Evolutionary conservation across 495 filamentous ascomycete species (phyloP).

Genomic region (Hypoxylon fragiforme): DNA sequence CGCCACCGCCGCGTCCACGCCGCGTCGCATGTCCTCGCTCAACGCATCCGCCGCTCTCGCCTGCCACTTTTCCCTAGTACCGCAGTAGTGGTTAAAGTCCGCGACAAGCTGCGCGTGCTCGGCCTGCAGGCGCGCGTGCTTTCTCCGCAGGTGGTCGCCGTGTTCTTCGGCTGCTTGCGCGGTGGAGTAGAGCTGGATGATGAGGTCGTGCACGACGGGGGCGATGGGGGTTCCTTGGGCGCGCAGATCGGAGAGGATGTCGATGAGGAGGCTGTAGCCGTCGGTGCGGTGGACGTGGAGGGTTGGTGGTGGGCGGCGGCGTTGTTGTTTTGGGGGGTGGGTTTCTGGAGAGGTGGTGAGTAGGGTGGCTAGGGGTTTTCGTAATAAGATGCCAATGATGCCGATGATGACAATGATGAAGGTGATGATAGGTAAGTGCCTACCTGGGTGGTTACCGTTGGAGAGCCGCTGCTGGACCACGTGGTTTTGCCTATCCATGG

Average conservation of each 20-base stretch:
- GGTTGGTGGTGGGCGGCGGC: not conserved
- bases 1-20: not conserved
- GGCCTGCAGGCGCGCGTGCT: slow-evolving; percentile 5
- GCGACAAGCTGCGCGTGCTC: not conserved
- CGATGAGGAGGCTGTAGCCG: slow-evolving; percentile 45
- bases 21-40: not conserved
- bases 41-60: not conserved
- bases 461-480: no score
- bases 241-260: slow-evolving; percentile 44
- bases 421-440: no score
- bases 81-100: slow-evolving; percentile 1
- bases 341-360: no score
- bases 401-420: no score
- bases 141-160: not conserved
- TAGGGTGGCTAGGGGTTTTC: no score
- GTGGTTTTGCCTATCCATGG: no score
- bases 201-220: not conserved
- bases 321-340: no score
- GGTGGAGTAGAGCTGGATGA: not conserved
- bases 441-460: no score
- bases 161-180: not conserved
- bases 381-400: no score
- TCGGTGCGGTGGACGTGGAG: not conserved
- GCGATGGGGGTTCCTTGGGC: not conserved
- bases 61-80: not conserved